phyloP scores from a whole-genome alignment of 768 basidiomycete species.

The Vishniacozyma victoriae region DNA sequence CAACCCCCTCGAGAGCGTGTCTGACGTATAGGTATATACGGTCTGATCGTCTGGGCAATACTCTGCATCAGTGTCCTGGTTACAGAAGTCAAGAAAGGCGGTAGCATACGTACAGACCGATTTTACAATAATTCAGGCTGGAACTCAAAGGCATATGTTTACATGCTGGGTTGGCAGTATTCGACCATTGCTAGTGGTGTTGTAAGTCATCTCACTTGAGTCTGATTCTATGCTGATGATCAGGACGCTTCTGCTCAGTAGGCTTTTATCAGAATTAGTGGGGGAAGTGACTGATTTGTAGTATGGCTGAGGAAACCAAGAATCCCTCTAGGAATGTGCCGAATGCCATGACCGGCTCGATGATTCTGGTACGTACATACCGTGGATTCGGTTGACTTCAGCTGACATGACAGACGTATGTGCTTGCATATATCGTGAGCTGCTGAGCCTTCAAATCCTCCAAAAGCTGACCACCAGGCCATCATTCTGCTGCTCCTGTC shows the following conservation, averaged over 20 bases:
- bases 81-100: slow-evolving; percentile 1
- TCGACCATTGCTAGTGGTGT: slow-evolving; percentile 47
- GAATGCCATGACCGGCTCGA: slow-evolving; percentile 43
- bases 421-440: slow-evolving; percentile 47
- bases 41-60: slow-evolving; percentile 36
- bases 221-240: neutral
- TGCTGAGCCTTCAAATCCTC: neutral
- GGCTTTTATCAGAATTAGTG: slow-evolving; percentile 5
- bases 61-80: slow-evolving; percentile 25
- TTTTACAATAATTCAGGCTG: slow-evolving; percentile 39
- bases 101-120: neutral
- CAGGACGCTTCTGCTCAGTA: slow-evolving; percentile 49
- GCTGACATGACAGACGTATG: slow-evolving; percentile 33
- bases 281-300: slow-evolving; percentile 7
- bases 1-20: neutral
- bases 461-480: slow-evolving; percentile 14
- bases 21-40: slow-evolving; percentile 22
- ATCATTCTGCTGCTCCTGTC: slow-evolving; percentile 45
- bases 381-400: slow-evolving; percentile 4
- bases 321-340: slow-evolving; percentile 48
- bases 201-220: slow-evolving; percentile 1
- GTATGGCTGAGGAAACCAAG: slow-evolving; percentile 49
- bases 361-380: slow-evolving; percentile 26
- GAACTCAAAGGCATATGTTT: slow-evolving; percentile 43
- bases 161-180: slow-evolving; percentile 47